Conservation (phyloP, 106 monocot genomes). For the Ottelia alismoides region DNA sequence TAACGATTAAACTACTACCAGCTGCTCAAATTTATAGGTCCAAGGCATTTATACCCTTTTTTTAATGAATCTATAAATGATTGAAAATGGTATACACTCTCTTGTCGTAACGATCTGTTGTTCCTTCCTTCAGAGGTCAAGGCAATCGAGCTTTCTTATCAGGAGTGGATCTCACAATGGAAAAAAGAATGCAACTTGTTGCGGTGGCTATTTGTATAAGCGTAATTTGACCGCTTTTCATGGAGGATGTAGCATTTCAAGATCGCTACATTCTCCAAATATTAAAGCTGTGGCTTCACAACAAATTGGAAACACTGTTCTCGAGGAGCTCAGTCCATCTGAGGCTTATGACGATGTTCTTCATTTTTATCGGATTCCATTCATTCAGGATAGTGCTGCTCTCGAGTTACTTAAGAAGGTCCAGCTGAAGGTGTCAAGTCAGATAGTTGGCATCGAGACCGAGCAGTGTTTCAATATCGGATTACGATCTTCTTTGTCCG, state of each 20-base stretch:
- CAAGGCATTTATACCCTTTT: too few species aligned
- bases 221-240: too few species aligned
- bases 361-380: slow-evolving; percentile 67
- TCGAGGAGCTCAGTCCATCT: slow-evolving; percentile 2
- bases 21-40: too few species aligned
- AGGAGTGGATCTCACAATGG: too few species aligned
- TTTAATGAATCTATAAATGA: too few species aligned
- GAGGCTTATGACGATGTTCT: slow-evolving; percentile 21
- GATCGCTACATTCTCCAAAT: not conserved
- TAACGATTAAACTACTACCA: too few species aligned
- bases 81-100: too few species aligned
- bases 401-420: slow-evolving; percentile 53
- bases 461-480: slow-evolving; percentile 94
- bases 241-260: slow-evolving; percentile 5
- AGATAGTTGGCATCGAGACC: slow-evolving; percentile 47
- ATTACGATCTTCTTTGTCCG: slow-evolving; percentile 20
- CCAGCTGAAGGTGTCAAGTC: slow-evolving; percentile 45
- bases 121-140: too few species aligned
- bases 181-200: too few species aligned
- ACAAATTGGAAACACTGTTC: slow-evolving; percentile 13
- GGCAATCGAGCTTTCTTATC: too few species aligned
- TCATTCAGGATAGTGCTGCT: slow-evolving; percentile 52
- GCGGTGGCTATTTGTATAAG: too few species aligned
- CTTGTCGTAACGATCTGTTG: too few species aligned
- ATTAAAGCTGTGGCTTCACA: slow-evolving; percentile 40